Conservation (phyloP, 129 eudicot genomes). For the Lactuca saligna region DNA sequence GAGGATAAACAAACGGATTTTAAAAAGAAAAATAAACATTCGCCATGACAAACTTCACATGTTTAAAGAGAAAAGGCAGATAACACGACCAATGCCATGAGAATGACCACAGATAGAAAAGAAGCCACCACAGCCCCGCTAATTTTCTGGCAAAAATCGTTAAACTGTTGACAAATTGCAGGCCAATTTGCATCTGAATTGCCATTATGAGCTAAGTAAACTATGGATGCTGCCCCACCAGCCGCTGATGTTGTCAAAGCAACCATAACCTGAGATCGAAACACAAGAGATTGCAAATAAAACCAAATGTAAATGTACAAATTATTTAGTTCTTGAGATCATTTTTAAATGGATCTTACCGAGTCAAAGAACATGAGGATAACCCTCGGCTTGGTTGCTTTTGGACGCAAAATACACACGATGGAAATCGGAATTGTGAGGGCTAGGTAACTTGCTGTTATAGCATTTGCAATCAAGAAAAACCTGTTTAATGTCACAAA, state of each 20-base stretch:
- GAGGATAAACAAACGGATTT: neutral
- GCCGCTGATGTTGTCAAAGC: constrained; percentile 67
- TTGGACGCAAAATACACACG: constrained; percentile 78
- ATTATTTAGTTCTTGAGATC: neutral
- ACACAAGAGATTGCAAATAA: neutral
- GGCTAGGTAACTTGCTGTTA: constrained; percentile 55
- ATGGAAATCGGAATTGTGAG: constrained; percentile 79
- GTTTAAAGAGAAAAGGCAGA: constrained; percentile 63
- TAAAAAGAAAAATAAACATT: constrained; percentile 3
- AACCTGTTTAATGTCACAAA: constrained; percentile 43
- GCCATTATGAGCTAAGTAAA: constrained; percentile 86
- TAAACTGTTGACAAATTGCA: constrained; percentile 75
- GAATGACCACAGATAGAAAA: constrained; percentile 49
- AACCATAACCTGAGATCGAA: constrained; percentile 48
- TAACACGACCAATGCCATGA: constrained; percentile 48
- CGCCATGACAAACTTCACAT: neutral
- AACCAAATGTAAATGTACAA: neutral
- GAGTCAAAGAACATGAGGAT: constrained; percentile 58
- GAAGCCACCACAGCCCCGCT: constrained; percentile 87
- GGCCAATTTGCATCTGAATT: constrained; percentile 76
- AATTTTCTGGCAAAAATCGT: constrained; percentile 53
- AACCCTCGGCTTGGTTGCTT: constrained; percentile 50
- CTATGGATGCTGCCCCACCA: constrained; percentile 73
- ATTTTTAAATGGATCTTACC: constrained; percentile 32
- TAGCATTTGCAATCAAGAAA: constrained; percentile 71